Percentiles rank a stretch among this genome's conserved stretches.
Evolutionary conservation across 129 eudicot genomes (phyloP).

Genomic region (Centrapalus pauciflorus): DNA sequence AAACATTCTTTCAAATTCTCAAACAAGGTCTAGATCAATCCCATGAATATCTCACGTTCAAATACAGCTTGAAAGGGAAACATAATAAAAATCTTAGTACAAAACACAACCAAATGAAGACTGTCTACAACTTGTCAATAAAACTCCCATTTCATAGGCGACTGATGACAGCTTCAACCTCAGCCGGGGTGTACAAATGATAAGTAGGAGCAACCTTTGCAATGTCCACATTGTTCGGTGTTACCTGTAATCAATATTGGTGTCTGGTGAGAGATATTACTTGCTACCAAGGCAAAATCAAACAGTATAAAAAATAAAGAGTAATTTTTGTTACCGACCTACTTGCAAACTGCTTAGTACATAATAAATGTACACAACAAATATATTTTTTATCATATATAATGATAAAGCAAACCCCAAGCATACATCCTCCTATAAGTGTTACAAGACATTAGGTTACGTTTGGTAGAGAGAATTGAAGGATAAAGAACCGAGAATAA

Average conservation of each 20-base stretch:
- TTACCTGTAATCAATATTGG: slow-evolving; percentile 47
- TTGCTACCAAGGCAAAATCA: neutral
- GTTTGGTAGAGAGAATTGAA: no score
- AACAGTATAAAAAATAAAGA: no score
- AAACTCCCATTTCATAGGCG: slow-evolving; percentile 43
- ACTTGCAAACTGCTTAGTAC: neutral
- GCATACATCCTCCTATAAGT: no score
- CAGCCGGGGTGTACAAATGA: slow-evolving; percentile 82
- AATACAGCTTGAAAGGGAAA: neutral
- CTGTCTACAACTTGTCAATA: neutral
- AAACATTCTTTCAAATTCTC: neutral
- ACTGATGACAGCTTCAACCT: slow-evolving; percentile 78
- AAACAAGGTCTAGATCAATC: neutral
- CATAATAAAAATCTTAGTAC: slow-evolving; percentile 14
- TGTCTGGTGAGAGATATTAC: neutral
- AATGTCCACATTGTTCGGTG: slow-evolving; percentile 93
- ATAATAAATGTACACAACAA: neutral
- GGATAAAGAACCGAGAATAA: neutral
- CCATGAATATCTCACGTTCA: slow-evolving; percentile 7
- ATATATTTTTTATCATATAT: no score
- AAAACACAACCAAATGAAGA: slow-evolving; percentile 9
- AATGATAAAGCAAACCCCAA: no score
- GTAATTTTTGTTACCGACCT: neutral
- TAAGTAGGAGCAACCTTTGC: slow-evolving; percentile 94
- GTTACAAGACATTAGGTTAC: no score